These are phyloP conservation scores for Chloranthus sessilifolius DNA, from an alignment of 164 flowering plant species.

Conservation along the genomic window DNA sequence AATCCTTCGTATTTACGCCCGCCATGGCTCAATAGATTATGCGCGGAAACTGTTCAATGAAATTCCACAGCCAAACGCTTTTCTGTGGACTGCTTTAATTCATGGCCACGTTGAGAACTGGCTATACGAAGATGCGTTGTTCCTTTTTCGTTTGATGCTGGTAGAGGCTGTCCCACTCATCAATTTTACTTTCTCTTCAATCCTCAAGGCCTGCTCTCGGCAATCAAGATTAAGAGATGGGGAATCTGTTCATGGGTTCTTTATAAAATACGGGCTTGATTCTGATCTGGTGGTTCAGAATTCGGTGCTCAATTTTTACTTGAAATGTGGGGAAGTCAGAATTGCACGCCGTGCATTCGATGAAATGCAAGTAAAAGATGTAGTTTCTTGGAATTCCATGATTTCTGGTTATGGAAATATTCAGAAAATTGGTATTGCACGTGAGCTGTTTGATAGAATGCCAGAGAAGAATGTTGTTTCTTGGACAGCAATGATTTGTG, in stretches of 20 bases:
- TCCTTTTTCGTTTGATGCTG: slow-evolving; percentile 20
- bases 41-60: slow-evolving; percentile 31
- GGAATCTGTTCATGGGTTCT: slow-evolving; percentile 25
- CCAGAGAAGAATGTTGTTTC: slow-evolving; percentile 34
- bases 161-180: slow-evolving; percentile 17
- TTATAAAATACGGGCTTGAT: slow-evolving; percentile 25
- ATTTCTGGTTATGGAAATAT: slow-evolving; percentile 24
- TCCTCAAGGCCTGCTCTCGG: slow-evolving; percentile 29
- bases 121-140: slow-evolving; percentile 19
- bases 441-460: slow-evolving; percentile 28
- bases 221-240: slow-evolving; percentile 20
- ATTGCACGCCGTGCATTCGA: slow-evolving; percentile 27
- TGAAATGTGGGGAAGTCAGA: slow-evolving; percentile 27
- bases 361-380: slow-evolving; percentile 26
- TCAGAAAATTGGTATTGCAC: slow-evolving; percentile 22
- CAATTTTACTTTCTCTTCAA: slow-evolving; percentile 28
- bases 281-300: slow-evolving; percentile 32
- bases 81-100: slow-evolving; percentile 34
- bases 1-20: slow-evolving; percentile 20
- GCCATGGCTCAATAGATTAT: slow-evolving; percentile 15
- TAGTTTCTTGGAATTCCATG: slow-evolving; percentile 41
- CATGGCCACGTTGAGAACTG: slow-evolving; percentile 30
- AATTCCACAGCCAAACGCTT: slow-evolving; percentile 31
- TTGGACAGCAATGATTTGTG: slow-evolving; percentile 38
- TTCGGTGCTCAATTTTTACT: slow-evolving; percentile 28